A percentile compares a stretch with the other conserved stretches of the same genome.
phyloP scores from a whole-genome alignment of 2,329 filamentous ascomycete genomes.

The Chrysosphaeria jannelii region DNA sequence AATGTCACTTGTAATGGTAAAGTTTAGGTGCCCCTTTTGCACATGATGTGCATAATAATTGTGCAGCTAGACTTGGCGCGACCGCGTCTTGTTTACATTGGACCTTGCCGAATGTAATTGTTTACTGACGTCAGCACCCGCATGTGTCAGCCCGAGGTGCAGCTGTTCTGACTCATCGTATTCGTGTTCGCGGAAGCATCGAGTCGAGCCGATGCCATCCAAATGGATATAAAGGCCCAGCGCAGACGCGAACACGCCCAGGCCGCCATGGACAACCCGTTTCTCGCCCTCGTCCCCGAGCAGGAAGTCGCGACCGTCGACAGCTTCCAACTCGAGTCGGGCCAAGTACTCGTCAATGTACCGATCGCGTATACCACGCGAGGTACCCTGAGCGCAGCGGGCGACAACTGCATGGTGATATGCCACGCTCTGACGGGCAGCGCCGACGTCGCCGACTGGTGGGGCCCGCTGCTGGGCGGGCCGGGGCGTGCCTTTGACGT shows the following conservation, averaged over 20 bases:
- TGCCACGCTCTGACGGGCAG: slow-evolving; percentile 70
- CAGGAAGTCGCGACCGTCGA: slow-evolving; percentile 70
- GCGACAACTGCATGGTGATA: slow-evolving; percentile 41
- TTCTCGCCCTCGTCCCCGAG: slow-evolving; percentile 56
- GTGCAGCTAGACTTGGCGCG: too few relatives aligned
- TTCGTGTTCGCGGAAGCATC: slow-evolving; percentile 14
- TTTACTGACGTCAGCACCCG: too few relatives aligned
- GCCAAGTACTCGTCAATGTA: slow-evolving; percentile 50
- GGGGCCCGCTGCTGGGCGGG: slow-evolving; percentile 55
- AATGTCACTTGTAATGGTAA: too few relatives aligned
- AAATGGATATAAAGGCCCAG: background rate
- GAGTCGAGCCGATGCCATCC: slow-evolving; percentile 24
- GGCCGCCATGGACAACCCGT: slow-evolving; percentile 93
- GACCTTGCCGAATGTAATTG: too few relatives aligned
- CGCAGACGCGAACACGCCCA: too few relatives aligned
- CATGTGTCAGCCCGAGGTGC: too few relatives aligned
- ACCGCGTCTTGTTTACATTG: too few relatives aligned
- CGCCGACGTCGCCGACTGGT: slow-evolving; percentile 66
- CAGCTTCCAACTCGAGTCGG: slow-evolving; percentile 76
- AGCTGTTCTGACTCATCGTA: background rate
- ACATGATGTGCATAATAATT: too few relatives aligned
- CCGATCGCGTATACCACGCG: slow-evolving; percentile 37
- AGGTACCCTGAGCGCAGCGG: slow-evolving; percentile 24
- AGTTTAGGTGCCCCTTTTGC: too few relatives aligned
- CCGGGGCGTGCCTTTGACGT: slow-evolving; percentile 54